Evolutionary conservation across 2,329 filamentous ascomycete species (phyloP), one percentile per base, ranked within the genome.

Genomic region (Phialocephala subalpina): DNA sequence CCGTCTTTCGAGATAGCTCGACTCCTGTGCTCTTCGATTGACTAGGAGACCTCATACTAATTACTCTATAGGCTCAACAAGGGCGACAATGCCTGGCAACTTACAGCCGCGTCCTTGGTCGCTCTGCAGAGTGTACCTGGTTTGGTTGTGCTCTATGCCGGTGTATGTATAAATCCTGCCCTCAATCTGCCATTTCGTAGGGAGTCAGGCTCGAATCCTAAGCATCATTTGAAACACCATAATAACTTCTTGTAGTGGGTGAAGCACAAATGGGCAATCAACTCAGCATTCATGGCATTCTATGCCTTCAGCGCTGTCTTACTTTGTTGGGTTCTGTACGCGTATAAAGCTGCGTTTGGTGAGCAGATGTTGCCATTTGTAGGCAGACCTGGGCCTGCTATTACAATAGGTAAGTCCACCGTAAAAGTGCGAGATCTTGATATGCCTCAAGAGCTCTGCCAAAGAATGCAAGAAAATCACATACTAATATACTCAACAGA

Each of bases 61-160:
- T n/a, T n/a, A n/a, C n/a, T n/a, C n/a, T n/a, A n/a, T n/a, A n/a
- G n/a, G 77, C 76, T 82, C 25, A 75, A 81, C 70, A 80, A 76
- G 66, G 82, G 82, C 64, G 81, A 84, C 75, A 82, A 84, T 75
- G 80, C 82, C 58, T 84, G 82, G 82, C 82, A 84, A 74, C 75
- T 84, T 57, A 84, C 82, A n/a, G 82, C 82, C 1, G 82, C 78
- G 11, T 81, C 80, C 7, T 75, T 84, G 18, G 82, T 84, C 63
- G 82, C 77, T 18, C 76, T 84, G 16, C 82, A 84, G 72, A 82
- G 80, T 22, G 76, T 84, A 3, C 82, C 82, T 3, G 82, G 82
- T 12, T 81, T 84, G 20, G 79, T 81, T 58, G 78, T 83, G 25
- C 73, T 84, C 16, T 84, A 84, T 68, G 82, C 81, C 29, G 82